phyloP scores from a whole-genome alignment of 2,329 filamentous ascomycete species.

The Phialophora verrucosa region DNA sequence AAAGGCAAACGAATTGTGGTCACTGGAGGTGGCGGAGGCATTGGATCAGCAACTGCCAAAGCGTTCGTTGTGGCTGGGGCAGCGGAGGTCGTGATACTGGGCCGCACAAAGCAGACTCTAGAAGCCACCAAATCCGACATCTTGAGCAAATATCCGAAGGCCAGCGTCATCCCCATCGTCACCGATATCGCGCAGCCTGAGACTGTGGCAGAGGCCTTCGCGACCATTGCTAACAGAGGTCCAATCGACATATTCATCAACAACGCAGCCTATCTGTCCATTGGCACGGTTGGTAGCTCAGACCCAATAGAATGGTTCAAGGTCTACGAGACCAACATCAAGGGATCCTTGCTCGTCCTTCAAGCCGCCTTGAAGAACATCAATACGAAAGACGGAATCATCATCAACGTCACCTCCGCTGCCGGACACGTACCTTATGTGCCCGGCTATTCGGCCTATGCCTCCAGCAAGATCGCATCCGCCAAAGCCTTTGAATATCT shows the following conservation, averaged over 20 bases:
- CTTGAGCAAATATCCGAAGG: conserved; percentile 35
- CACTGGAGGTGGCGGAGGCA: conserved; percentile 42
- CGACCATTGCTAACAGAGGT: not conserved
- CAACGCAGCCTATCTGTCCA: conserved; percentile 38
- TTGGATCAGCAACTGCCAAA: conserved; percentile 41
- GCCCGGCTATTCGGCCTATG: conserved; percentile 42
- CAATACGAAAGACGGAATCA: conserved; percentile 11
- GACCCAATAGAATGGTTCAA: conserved; percentile 37
- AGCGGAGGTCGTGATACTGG: conserved; percentile 47
- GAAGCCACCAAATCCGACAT: conserved; percentile 37
- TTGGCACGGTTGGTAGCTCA: conserved; percentile 20
- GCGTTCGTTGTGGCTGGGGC: conserved; percentile 50
- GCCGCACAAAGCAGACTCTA: conserved; percentile 45
- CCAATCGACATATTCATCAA: conserved; percentile 40
- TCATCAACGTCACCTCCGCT: conserved; percentile 8
- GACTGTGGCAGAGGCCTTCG: not conserved
- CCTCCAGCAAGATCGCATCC: conserved; percentile 50
- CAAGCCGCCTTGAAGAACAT: conserved; percentile 26
- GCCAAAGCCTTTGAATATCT: conserved; percentile 52
- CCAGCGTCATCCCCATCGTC: conserved; percentile 41
- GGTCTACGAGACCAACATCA: conserved; percentile 36
- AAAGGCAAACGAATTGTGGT: conserved; percentile 43
- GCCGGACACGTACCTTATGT: conserved; percentile 6
- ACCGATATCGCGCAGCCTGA: not conserved
- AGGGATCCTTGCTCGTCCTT: conserved; percentile 22